Evolutionary conservation across 2,329 filamentous ascomycete species (phyloP).

Genomic region (Aspergillus candidus): DNA sequence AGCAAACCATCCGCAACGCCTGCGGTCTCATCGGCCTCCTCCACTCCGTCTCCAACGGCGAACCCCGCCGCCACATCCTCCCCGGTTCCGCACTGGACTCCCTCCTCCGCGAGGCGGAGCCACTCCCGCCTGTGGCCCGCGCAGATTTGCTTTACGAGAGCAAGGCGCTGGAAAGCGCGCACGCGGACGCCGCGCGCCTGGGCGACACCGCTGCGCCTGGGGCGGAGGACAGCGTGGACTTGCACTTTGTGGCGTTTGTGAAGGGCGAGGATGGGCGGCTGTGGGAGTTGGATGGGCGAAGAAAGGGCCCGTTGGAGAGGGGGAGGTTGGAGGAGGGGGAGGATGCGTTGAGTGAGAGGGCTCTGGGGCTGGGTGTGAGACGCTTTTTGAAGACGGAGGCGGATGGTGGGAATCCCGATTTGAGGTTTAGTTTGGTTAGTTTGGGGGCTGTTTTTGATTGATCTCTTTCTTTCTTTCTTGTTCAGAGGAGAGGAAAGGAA

Average conservation of each 20-base stretch:
- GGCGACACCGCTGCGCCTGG: conserved; percentile 75
- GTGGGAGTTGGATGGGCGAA: conserved; percentile 73
- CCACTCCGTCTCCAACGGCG: conserved; percentile 75
- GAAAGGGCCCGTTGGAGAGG: conserved; percentile 67
- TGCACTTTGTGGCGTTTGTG: conserved; percentile 95
- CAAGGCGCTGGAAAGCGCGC: conserved; percentile 67
- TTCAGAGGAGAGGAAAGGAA: too few relatives aligned
- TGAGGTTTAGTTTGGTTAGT: conserved; percentile 59
- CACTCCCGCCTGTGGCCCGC: conserved; percentile 59
- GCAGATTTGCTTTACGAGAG: conserved; percentile 72
- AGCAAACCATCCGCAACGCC: conserved; percentile 88
- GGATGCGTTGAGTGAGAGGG: conserved; percentile 69
- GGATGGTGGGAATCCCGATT: conserved; percentile 49
- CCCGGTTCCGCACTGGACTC: conserved; percentile 40
- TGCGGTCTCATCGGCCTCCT: conserved; percentile 86
- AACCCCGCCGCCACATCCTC: conserved; percentile 58
- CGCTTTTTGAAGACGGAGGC: conserved; percentile 55
- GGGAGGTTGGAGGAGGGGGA: conserved; percentile 55
- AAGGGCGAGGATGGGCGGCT: conserved; percentile 65
- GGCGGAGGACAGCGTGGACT: conserved; percentile 75
- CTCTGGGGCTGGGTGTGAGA: conserved; percentile 63
- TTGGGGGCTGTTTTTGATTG: conserved; percentile 52
- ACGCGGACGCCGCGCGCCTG: conserved; percentile 66
- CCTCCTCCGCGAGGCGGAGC: conserved; percentile 64
- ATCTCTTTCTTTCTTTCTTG: not conserved